Evolutionary conservation across 1,284 basidiomycete genomes (phyloP), one percentile per base, ranked within the genome.

Genomic region (Vanrija sp.): DNA sequence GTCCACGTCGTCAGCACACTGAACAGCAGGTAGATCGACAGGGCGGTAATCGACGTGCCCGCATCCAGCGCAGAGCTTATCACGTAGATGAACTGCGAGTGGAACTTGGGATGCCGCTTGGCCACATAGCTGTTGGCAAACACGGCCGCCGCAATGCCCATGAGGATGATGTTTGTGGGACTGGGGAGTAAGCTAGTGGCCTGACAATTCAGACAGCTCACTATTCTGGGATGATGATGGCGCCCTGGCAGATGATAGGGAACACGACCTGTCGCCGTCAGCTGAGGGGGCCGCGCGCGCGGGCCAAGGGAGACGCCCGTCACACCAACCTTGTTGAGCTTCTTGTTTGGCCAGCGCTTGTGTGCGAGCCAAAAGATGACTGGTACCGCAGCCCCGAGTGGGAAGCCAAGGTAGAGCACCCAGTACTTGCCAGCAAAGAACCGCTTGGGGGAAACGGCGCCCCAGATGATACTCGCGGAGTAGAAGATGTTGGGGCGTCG

Each of bases 131-230:
- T 71, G 67, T 76, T 80, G 58, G 65, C 75, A 53, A 60, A 64
- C 14, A 73, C 73, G 3, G 79, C 76, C 9, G 73, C 72, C 16
- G 75, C 65, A 42, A 77, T 69, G 14, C 78, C 76, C 2, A 73
- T 75, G 40, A 80, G 67, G 58, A 81, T 80, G 64, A 81, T 75
- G 62, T 81, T 81, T 14, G 79, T 76, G 1, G 80, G 80, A 23
- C 75, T 74, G 65, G 15, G 3, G 62, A 10, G 43, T 57, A 52
- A 58, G 58, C 44, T 28, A 21, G 40, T 14, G 18, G 18, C 44
- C 9, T 18, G 16, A 25, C 8, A 15, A 28, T 28, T 23, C 29
- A 38, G 19, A 16, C 29, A 8, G 46, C 72, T 66, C 38, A 75
- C 75, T 69, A 72, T 63, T 78, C 73, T 1, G 77, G 77, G 7